Evolutionary conservation across 2,329 filamentous ascomycete genomes (phyloP), one percentile per base, ranked within the genome.

Genomic region (Tolypocladium inflatum): DNA sequence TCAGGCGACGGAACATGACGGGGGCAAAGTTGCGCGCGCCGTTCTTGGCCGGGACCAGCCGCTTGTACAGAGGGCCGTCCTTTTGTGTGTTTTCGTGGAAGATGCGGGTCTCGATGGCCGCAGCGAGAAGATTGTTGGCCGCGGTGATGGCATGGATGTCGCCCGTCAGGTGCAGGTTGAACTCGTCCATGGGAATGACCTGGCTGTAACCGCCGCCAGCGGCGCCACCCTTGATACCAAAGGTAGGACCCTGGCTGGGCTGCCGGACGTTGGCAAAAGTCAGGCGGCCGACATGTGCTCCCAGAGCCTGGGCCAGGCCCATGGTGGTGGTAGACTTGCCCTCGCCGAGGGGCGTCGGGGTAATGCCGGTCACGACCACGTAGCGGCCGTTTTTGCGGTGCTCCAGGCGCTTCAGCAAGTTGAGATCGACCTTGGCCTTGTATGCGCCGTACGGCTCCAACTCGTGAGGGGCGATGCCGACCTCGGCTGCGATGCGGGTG

Each of bases 131-230:
- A 76, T 99, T 99, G 82, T 97, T 99, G 42, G 94, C 94, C 35
- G 93, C 93, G 56, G 91, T 91, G 68, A 99, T 94, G 63, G 94
- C 94, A 73, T 99, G 94, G 58, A 99, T 97, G 71, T 99, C 94
- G 67, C 94, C 94, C 57, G 94, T 99, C 68, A 99, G 78, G 73
- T 99, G 94, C 70, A 99, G 79, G 76, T 99, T 99, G 80, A 99
- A 99, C 74, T 99, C 94, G 67, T 99, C 94, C 94, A 99, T 99
- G 59, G 94, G 94, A 67, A 99, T 97, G 69, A 99, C 94, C 74
- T 99, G 94, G 73, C 91, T 96, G 83, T 97, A 99, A 43, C 94
- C 94, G 73, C 94, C 94, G 68, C 94, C 94, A 58, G 94, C 94
- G 60, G 94, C 94, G 68, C 94, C 94, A 62, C 94, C 94, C 81